Base-by-base conservation (phyloP, 129 eudicot genomes). In the Flaveria bidentis region DNA sequence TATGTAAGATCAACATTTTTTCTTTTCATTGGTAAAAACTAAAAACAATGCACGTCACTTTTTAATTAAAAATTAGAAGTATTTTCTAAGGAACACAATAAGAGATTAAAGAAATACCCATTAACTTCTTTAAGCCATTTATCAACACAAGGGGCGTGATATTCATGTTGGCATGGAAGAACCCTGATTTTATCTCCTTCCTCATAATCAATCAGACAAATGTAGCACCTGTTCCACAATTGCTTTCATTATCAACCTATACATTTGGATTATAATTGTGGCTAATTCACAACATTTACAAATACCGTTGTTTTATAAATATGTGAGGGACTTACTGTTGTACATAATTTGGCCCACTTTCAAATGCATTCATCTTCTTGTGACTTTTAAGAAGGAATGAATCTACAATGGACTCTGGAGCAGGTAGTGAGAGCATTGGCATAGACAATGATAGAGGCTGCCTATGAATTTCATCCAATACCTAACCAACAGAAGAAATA, bases 101-200 rank as follows among this genome's bases (percentile, higher is more conserved):
- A 16, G 57, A 55, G 69, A 74, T 60, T 44, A 56, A 63, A 52
- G 72, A 76, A n/a, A 36, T 82, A 89, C 96, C 96, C 86, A 28
- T 89, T 87, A 14, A 89, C 86, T 87, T 89, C 96, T 85, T 89
- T 89, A 25, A 89, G 96, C 96, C 96, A 89, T 79, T 87, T 89
- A 76, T 89, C 91, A 30, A 89, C 81, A 69, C 96, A 89, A 4
- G 84, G 56, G 16, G 82, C 73, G 55, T 89, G 96, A 73, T 82
- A 89, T 67, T 87, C 91, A 56, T 89, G 96, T 25, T 79, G 90
- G 82, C 96, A 89, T 4, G 96, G 96, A 56, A 89, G 91, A 73
- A 89, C 86, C 84, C 96, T 81, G 25, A 89, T 73, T 73, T 78
- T 61, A 79, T 89, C 96, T 69, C 89, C 91, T 13, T 89, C 96